These are phyloP conservation scores for Talaromyces proteolyticus DNA, from an alignment of 495 filamentous ascomycete species.

Conservation along the genomic window DNA sequence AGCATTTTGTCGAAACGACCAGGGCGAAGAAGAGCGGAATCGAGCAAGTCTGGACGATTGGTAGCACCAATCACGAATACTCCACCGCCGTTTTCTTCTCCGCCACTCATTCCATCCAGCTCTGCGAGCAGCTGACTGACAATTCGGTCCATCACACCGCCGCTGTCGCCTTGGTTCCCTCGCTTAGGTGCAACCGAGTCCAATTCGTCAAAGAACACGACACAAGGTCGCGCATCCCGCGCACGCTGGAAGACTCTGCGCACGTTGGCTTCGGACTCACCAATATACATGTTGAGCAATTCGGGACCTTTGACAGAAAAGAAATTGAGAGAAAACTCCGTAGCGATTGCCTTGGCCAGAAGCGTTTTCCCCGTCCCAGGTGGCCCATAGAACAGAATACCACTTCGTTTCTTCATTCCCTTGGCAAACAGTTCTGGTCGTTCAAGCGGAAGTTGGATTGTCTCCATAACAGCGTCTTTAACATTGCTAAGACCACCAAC, in stretches of 20 bases:
- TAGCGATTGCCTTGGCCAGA: conserved; percentile 95
- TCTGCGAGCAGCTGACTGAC: conserved; percentile 93
- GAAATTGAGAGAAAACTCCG: conserved; percentile 97
- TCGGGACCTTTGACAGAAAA: conserved; percentile 98
- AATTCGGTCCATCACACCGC: conserved; percentile 98
- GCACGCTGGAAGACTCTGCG: conserved; percentile 93
- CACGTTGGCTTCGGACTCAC: conserved; percentile 97
- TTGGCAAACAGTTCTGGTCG: conserved; percentile 93
- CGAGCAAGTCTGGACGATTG: conserved; percentile 89
- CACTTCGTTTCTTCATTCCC: conserved; percentile 98
- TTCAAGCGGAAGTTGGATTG: conserved; percentile 89
- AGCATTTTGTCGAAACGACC: conserved; percentile 99
- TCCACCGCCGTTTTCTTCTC: conserved; percentile 75
- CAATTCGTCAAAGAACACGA: conserved; percentile 98
- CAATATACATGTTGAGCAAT: conserved; percentile 98
- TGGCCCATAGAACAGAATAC: conserved; percentile 96
- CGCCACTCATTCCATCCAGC: conserved; percentile 95
- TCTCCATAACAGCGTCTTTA: conserved; percentile 93
- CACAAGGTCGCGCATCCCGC: conserved; percentile 90
- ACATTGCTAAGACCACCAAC: conserved; percentile 91
- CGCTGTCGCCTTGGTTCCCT: conserved; percentile 96
- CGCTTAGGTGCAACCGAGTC: conserved; percentile 96
- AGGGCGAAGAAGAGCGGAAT: conserved; percentile 83
- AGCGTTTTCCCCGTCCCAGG: conserved; percentile 96
- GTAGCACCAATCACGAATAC: conserved; percentile 98